Evolutionary conservation across 257 asterid genomes (phyloP).

Genomic region (Solanum verrucosum): DNA sequence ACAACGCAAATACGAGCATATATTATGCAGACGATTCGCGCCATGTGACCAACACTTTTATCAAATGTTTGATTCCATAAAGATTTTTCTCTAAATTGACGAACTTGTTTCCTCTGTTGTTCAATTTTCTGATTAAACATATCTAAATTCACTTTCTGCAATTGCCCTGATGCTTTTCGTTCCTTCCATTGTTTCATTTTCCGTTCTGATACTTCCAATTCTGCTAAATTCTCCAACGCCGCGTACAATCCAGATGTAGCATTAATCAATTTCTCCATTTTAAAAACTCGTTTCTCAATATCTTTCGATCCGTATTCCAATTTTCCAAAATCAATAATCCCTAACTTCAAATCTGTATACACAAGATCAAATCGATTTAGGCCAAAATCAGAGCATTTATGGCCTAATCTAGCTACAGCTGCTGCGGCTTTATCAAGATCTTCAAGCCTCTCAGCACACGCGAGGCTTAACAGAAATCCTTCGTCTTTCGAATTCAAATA

Average conservation of each 20-base stretch:
- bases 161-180: slow-evolving; percentile 6
- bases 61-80: slow-evolving; percentile 64
- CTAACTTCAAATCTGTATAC: slow-evolving; percentile 50
- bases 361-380: slow-evolving; percentile 40
- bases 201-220: slow-evolving; percentile 45
- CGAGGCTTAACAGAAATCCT: slow-evolving; percentile 42
- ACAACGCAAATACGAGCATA: slow-evolving; percentile 40
- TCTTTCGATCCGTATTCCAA: slow-evolving; percentile 38
- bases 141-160: slow-evolving; percentile 22
- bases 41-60: slow-evolving; percentile 47
- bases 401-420: slow-evolving; percentile 50
- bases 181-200: slow-evolving; percentile 32
- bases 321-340: slow-evolving; percentile 26
- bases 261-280: slow-evolving; percentile 45
- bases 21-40: slow-evolving; percentile 36
- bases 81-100: slow-evolving; percentile 35
- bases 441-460: slow-evolving; percentile 62
- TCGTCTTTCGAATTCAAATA: slow-evolving; percentile 61
- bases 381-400: slow-evolving; percentile 46
- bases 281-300: slow-evolving; percentile 30
- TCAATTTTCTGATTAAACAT: slow-evolving; percentile 34
- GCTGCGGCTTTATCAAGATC: slow-evolving; percentile 63
- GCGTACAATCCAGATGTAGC: slow-evolving; percentile 41
- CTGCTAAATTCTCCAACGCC: slow-evolving; percentile 41
- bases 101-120: slow-evolving; percentile 49